Base-by-base conservation (phyloP, 345 rosid genomes). In the Lumnitzera racemosa region DNA sequence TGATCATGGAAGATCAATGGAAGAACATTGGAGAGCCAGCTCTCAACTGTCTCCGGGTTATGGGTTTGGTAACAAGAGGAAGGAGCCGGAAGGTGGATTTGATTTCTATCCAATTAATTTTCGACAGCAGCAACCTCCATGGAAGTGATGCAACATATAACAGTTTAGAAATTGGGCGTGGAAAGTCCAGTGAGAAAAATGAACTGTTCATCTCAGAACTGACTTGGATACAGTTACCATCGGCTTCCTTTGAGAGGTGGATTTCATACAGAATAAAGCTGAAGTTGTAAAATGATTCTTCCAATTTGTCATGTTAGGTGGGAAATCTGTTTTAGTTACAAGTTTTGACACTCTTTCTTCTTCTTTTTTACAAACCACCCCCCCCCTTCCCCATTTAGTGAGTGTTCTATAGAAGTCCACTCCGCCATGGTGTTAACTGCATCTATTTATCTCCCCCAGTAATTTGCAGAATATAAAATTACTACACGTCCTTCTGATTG, bases 11-110 rank as follows among this genome's bases (percentile, higher is more conserved):
- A 76, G 78, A 67, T 59, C 77, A 2, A 48, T 72, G 61, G 89
- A 85, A 55, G 96, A 91, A 71, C 86, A 75, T 52, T 54, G 75
- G 15, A 75, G 84, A 72, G 72, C 71, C 55, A 76, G 71, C 63
- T 67, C 79, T 31, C 95, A 81, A 47, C 79, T 86, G 14, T 69
- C 89, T 14, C 78, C 90, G 2, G 74, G 86, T 72, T 78, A 90
- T 17, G 81, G 82, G 53, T 66, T 74, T n/a, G 89, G 85, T 46
- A 84, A 70, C 29, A 94, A 88, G 68, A 80, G 96, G 70, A 90
- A 88, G 80, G 95, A 88, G 69, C 95, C 92, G 0, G 97, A 94
- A 53, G 57, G 83, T 17, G 86, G 89, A 20, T 81, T 95, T 95
- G 97, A 90, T 23, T 57, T 61, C 9, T 77, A 51, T 73, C 59